A percentile compares a stretch with the other conserved stretches of the same genome.
These are phyloP conservation scores for Porodaedalea pini DNA, from an alignment of 1,284 basidiomycete species.

Conservation along the genomic window DNA sequence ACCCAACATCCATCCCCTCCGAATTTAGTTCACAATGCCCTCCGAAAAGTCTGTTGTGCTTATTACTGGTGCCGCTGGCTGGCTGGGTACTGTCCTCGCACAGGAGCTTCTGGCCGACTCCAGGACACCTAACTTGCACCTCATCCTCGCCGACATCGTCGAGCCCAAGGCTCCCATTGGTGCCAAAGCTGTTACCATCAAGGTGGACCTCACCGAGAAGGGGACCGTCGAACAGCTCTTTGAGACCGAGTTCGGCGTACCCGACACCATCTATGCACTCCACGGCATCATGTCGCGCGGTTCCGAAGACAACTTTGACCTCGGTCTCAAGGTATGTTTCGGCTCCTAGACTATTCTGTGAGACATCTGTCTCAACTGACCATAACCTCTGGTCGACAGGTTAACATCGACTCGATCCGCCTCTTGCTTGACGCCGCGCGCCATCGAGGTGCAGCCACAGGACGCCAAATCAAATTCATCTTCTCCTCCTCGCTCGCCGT, in stretches of 20 bases:
- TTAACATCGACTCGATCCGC: slow-evolving; percentile 61
- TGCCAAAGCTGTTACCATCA: slow-evolving; percentile 39
- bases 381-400: slow-evolving; percentile 32
- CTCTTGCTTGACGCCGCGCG: slow-evolving; percentile 47
- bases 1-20: too few relatives aligned
- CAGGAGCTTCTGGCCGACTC: slow-evolving; percentile 34
- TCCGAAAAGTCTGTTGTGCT: slow-evolving; percentile 38
- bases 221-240: slow-evolving; percentile 40
- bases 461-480: slow-evolving; percentile 47
- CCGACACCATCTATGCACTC: slow-evolving; percentile 52
- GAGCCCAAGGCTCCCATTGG: slow-evolving; percentile 42
- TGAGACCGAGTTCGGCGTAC: slow-evolving; percentile 38
- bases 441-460: slow-evolving; percentile 34
- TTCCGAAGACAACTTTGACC: slow-evolving; percentile 59
- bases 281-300: slow-evolving; percentile 71
- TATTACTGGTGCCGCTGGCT: slow-evolving; percentile 58
- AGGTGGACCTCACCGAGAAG: slow-evolving; percentile 48
- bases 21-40: too few relatives aligned
- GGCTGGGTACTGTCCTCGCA: slow-evolving; percentile 37
- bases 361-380: slow-evolving; percentile 4
- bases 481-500: slow-evolving; percentile 62
- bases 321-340: slow-evolving; percentile 45
- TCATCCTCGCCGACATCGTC: slow-evolving; percentile 56
- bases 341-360: background rate
- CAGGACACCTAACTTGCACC: slow-evolving; percentile 38